Percentiles rank a stretch among this genome's conserved stretches.
Evolutionary conservation across 352 stramenopile species (phyloP).

Genomic region (Elongisporangium prolatum): DNA sequence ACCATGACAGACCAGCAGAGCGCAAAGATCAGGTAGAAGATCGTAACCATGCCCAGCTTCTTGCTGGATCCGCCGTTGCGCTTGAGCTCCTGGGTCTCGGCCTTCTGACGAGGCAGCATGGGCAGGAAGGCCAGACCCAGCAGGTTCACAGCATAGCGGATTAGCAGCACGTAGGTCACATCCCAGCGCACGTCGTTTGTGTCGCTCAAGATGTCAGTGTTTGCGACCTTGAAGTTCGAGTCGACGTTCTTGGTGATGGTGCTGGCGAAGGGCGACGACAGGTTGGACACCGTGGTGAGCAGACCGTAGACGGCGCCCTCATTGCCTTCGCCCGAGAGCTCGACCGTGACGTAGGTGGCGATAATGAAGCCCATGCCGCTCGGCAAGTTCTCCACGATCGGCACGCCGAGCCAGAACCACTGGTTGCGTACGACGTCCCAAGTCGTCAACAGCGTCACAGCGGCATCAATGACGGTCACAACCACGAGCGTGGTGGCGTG

Average conservation of each 20-base stretch:
- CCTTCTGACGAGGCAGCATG: conserved; percentile 45
- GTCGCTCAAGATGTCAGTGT: conserved; percentile 33
- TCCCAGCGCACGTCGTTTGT: conserved; percentile 28
- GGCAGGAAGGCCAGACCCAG: conserved; percentile 25
- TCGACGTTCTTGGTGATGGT: conserved; percentile 38
- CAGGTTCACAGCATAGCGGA: conserved; percentile 34
- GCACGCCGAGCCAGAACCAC: conserved; percentile 40
- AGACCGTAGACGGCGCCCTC: conserved; percentile 38
- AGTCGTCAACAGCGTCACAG: conserved; percentile 23
- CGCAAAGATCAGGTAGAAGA: conserved; percentile 29
- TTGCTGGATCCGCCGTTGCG: conserved; percentile 32
- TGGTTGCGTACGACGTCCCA: conserved; percentile 39
- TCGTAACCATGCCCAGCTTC: conserved; percentile 24
- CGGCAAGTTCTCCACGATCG: conserved; percentile 26
- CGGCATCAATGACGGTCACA: conserved; percentile 20
- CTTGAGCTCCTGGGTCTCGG: conserved; percentile 32
- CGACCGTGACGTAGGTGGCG: conserved; percentile 34
- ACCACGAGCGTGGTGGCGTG: conserved; percentile 20
- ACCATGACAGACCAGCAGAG: conserved; percentile 23
- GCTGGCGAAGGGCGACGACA: conserved; percentile 28
- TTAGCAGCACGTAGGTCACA: conserved; percentile 34
- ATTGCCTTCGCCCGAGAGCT: conserved; percentile 36
- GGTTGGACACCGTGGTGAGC: conserved; percentile 34
- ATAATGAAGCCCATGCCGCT: conserved; percentile 32
- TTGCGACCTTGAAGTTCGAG: conserved; percentile 29